Base-by-base conservation (phyloP, 2,329 filamentous ascomycete genomes). In the Drechslerella coelobrocha region DNA sequence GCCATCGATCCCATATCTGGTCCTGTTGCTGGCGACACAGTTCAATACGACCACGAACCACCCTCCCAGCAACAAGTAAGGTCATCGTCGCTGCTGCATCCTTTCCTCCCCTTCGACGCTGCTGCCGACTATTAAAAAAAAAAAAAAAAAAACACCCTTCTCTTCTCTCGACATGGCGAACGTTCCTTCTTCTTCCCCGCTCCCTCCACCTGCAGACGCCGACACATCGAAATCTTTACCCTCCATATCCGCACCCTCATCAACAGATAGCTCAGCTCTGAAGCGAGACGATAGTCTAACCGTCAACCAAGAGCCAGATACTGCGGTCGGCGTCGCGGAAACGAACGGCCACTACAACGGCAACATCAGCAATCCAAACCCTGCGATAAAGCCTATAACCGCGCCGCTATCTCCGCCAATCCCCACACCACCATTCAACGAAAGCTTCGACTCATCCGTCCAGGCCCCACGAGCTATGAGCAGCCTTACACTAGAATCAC, bases 401-500 rank as follows among this genome's bases (percentile, higher is more conserved):
- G 75, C 74, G 27, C 75, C 75, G 60, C 68, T 73, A 63, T 76
- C 75, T 48, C 73, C 74, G 59, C 73, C 71, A 39, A 75, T 75
- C 48, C 75, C 75, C 56, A 72, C 73, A 37, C 73, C 73, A 61
- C 75, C 74, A 50, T 75, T 77, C 62, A 74, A 75, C 53, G 72
- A 76, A 60, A 77, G 78, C 76, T 77, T 77, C 19, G 78, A 76
- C 59, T 73, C 68, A 53, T 62, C 74, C 26, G 66, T 37, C 23
- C 48, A 51, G 9, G 66, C 48, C 6, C 66, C 63, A 55, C 73
- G 74, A 9, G 75, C 75, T 24, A 74, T 76, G 50, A 75, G 72
- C 34, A 75, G 75, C 39, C 51, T 76, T 21, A 73, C 75, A 47
- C 73, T 76, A 37, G 75, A 73, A n/a, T 76, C 75, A 9, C 75